Percentiles rank a stretch among this genome's conserved stretches.
phyloP scores from a whole-genome alignment of 495 filamentous ascomycete species.

The Penicillium arizonense region DNA sequence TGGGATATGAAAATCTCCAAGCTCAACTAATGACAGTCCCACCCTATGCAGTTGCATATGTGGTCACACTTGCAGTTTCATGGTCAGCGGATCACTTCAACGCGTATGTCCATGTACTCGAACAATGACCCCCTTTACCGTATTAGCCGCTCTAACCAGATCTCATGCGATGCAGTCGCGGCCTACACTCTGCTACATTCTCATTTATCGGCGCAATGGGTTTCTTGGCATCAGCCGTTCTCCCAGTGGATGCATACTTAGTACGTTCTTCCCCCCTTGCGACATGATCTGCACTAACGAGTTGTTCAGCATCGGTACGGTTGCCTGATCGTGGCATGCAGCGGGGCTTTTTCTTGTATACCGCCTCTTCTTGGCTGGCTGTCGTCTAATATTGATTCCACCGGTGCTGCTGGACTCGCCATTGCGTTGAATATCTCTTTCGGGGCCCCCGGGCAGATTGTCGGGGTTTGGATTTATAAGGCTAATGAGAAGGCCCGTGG shows the following conservation, averaged over 20 bases:
- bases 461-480: constrained; percentile 70
- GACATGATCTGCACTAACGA: no score
- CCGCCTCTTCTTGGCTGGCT: constrained; percentile 67
- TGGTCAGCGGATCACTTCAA: constrained; percentile 66
- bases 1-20: constrained; percentile 55
- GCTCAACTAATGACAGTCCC: constrained; percentile 74
- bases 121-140: no score
- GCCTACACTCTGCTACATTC: constrained; percentile 51
- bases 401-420: constrained; percentile 57
- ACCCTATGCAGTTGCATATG: constrained; percentile 64
- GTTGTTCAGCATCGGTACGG: constrained; percentile 51
- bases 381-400: constrained; percentile 60
- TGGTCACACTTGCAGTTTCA: constrained; percentile 51
- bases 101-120: constrained; percentile 25
- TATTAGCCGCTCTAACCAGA: no score
- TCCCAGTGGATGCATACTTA: constrained; percentile 56
- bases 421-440: constrained; percentile 64
- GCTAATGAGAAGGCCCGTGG: constrained; percentile 53
- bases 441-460: constrained; percentile 63
- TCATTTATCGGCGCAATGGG: constrained; percentile 58
- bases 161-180: constrained; percentile 32
- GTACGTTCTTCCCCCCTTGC: constrained; percentile 13
- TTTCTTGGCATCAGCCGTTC: constrained; percentile 59
- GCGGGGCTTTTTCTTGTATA: constrained; percentile 52
- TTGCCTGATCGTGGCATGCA: constrained; percentile 62